Conservation (phyloP, 768 basidiomycete species). For the Trametes maxima region DNA sequence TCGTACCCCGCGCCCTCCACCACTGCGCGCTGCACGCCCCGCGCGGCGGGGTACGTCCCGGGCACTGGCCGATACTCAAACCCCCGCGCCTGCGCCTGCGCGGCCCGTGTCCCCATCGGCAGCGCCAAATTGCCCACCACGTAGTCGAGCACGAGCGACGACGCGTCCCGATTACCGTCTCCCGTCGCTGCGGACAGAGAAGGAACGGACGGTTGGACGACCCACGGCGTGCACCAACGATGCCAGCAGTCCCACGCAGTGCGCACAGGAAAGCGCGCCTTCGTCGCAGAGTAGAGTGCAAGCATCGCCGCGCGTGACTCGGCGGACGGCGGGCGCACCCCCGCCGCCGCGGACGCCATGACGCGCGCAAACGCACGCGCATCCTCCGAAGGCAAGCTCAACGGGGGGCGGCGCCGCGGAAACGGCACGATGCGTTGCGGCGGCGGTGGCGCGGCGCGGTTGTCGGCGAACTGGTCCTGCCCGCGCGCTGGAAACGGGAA, state of each 20-base stretch:
- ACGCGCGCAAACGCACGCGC: slow-evolving; percentile 15
- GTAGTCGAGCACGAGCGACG: slow-evolving; percentile 16
- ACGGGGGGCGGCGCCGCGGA: slow-evolving; percentile 15
- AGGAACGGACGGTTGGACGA: background rate
- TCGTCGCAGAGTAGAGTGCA: slow-evolving; percentile 11
- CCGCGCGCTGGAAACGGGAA: slow-evolving; percentile 1
- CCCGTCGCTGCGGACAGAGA: background rate
- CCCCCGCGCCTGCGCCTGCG: background rate
- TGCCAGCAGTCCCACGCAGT: slow-evolving; percentile 27
- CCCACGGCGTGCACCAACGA: slow-evolving; percentile 25
- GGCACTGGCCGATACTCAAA: slow-evolving; percentile 14
- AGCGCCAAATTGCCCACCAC: slow-evolving; percentile 10
- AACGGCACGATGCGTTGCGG: slow-evolving; percentile 11
- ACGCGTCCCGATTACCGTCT: background rate
- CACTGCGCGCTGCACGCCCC: slow-evolving; percentile 17
- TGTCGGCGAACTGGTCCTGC: background rate
- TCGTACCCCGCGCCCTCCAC: slow-evolving; percentile 2
- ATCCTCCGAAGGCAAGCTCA: slow-evolving; percentile 10
- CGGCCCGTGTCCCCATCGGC: slow-evolving; percentile 13
- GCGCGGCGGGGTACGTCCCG: slow-evolving; percentile 21
- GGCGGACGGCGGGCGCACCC: slow-evolving; percentile 5
- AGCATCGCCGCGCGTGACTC: slow-evolving; percentile 20
- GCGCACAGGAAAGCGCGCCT: slow-evolving; percentile 17
- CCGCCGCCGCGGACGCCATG: slow-evolving; percentile 16
- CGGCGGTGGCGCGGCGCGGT: slow-evolving; percentile 1